These are phyloP conservation scores for Vanderwaltozyma yarrowii DNA, from an alignment of 805 yeast species.

Conservation along the genomic window DNA sequence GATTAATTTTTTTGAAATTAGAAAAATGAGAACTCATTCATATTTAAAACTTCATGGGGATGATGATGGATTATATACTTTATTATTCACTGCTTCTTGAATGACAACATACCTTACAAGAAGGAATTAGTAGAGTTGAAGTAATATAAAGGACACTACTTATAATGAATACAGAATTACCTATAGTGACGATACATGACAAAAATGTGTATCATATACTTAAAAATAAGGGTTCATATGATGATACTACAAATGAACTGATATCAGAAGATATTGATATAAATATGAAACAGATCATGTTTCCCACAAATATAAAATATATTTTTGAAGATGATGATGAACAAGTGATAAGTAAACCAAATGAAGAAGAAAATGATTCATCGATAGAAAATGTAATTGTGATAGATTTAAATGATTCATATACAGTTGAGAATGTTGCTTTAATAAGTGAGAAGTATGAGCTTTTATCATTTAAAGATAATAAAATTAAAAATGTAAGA, in stretches of 20 bases:
- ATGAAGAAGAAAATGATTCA: constrained; percentile 6
- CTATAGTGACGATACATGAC: constrained; percentile 15
- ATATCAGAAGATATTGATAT: constrained; percentile 6
- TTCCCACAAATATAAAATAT: constrained; percentile 23
- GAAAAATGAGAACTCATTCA: no score
- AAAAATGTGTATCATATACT: constrained; percentile 8
- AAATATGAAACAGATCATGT: constrained; percentile 7
- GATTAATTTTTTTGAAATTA: no score
- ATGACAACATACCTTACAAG: no score
- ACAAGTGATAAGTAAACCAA: constrained; percentile 1
- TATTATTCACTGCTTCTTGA: no score
- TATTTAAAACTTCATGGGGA: no score
- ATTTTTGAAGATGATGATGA: constrained; percentile 26
- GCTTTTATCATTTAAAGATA: constrained; percentile 12
- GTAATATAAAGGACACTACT: no score
- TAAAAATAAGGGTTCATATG: neutral
- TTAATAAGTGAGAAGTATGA: constrained; percentile 23
- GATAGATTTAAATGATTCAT: constrained; percentile 13
- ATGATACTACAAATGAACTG: constrained; percentile 2
- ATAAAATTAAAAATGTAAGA: neutral
- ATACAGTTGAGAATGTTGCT: constrained; percentile 13
- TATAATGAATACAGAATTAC: neutral
- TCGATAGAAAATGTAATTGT: constrained; percentile 22
- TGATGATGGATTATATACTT: no score
- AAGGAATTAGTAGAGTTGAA: neutral